Percentiles rank a stretch among this genome's conserved stretches.
phyloP scores from a whole-genome alignment of 345 rosid genomes.

The Camelina laxa region DNA sequence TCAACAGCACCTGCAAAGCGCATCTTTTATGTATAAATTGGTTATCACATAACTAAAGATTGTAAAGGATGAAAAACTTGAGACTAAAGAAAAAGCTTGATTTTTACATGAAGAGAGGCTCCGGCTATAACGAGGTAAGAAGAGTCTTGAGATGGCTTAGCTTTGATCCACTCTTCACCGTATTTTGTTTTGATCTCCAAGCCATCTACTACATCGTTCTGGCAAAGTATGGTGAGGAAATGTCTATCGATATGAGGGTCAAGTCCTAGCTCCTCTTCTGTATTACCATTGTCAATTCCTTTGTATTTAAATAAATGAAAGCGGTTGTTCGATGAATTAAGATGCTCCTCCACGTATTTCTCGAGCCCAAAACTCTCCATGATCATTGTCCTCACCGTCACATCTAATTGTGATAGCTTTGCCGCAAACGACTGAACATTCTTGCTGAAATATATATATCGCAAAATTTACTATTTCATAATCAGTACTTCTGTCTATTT shows the following conservation, averaged over 20 bases:
- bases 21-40: background rate
- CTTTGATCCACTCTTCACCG: slow-evolving; percentile 50
- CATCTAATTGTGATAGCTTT: slow-evolving; percentile 43
- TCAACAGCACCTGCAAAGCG: slow-evolving; percentile 37
- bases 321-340: slow-evolving; percentile 44
- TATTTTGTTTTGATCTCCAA: slow-evolving; percentile 52
- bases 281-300: slow-evolving; percentile 16
- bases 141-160: slow-evolving; percentile 51
- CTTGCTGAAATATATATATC: slow-evolving; percentile 29
- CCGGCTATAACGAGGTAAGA: slow-evolving; percentile 56
- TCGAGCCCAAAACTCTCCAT: slow-evolving; percentile 59
- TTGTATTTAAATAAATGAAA: slow-evolving; percentile 50
- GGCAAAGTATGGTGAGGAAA: slow-evolving; percentile 54
- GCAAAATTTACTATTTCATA: background rate
- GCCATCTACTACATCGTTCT: slow-evolving; percentile 53
- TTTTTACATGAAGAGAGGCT: slow-evolving; percentile 52
- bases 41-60: background rate
- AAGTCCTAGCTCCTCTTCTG: slow-evolving; percentile 38
- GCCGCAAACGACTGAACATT: slow-evolving; percentile 31
- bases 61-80: background rate
- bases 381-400: slow-evolving; percentile 54
- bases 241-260: slow-evolving; percentile 58
- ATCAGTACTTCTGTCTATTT: too few relatives aligned
- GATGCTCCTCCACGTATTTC: slow-evolving; percentile 47
- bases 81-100: slow-evolving; percentile 9